Conservation (phyloP, 176 grass and related monocot species). For the Oryza punctata region DNA sequence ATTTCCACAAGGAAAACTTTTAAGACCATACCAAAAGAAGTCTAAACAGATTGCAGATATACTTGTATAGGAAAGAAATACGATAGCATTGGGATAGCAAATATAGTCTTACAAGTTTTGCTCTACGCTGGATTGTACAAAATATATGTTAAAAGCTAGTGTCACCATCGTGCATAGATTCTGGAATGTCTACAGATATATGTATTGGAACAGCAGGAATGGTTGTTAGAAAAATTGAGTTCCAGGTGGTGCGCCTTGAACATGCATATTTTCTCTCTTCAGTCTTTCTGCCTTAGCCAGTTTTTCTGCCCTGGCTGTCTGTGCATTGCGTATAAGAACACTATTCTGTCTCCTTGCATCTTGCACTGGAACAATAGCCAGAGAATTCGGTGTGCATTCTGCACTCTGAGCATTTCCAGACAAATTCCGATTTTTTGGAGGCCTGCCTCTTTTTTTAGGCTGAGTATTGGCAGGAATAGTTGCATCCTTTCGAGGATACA, state of each 20-base stretch:
- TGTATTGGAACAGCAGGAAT: conserved; percentile 38
- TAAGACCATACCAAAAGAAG: conserved; percentile 42
- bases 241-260: conserved; percentile 24
- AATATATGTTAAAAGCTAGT: conserved; percentile 51
- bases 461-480: background rate
- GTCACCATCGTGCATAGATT: conserved; percentile 46
- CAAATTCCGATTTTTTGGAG: conserved; percentile 36
- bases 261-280: conserved; percentile 56
- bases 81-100: conserved; percentile 45
- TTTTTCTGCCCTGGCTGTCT: conserved; percentile 60
- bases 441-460: conserved; percentile 59
- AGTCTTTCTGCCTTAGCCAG: conserved; percentile 60
- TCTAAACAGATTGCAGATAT: conserved; percentile 38
- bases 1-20: conserved; percentile 99
- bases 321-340: conserved; percentile 29
- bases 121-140: conserved; percentile 51
- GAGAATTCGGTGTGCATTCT: background rate
- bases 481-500: background rate
- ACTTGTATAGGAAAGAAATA: conserved; percentile 62
- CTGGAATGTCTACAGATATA: conserved; percentile 36
- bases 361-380: conserved; percentile 34
- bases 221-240: conserved; percentile 43
- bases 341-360: conserved; percentile 27
- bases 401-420: conserved; percentile 29
- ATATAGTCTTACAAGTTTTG: conserved; percentile 58